phyloP scores from a whole-genome alignment of 2,329 filamentous ascomycete species.

The Epichloe amarillans region DNA sequence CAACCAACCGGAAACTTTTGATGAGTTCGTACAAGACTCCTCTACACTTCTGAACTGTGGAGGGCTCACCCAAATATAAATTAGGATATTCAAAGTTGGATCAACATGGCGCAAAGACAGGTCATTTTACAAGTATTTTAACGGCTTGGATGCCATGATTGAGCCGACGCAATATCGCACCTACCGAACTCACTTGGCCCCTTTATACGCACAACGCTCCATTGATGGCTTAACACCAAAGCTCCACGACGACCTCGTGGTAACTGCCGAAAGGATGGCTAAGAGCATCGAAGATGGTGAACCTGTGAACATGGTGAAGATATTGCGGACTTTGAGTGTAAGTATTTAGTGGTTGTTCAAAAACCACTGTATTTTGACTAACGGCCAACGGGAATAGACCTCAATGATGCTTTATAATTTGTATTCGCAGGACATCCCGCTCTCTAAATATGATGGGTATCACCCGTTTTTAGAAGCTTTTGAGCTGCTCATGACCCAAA shows the following conservation, averaged over 20 bases:
- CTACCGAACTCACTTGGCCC: conserved; percentile 1
- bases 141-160: conserved; percentile 2
- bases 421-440: neutral
- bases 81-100: neutral
- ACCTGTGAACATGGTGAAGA: neutral
- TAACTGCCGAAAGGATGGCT: neutral
- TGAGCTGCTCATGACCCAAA: neutral
- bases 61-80: neutral
- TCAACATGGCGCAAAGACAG: neutral
- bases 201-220: neutral
- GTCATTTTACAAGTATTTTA: neutral
- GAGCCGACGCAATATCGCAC: neutral
- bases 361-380: too few species aligned
- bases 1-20: neutral
- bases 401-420: conserved; percentile 2
- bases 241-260: neutral
- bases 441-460: neutral
- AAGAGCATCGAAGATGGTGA: neutral
- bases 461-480: conserved; percentile 1
- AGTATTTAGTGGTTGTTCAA: neutral
- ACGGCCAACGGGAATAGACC: neutral
- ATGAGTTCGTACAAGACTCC: neutral
- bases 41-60: neutral
- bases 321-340: neutral
- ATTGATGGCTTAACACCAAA: neutral